These are phyloP conservation scores for Paecilomyces sp. DNA, from an alignment of 2,329 filamentous ascomycete species.

Conservation along the genomic window DNA sequence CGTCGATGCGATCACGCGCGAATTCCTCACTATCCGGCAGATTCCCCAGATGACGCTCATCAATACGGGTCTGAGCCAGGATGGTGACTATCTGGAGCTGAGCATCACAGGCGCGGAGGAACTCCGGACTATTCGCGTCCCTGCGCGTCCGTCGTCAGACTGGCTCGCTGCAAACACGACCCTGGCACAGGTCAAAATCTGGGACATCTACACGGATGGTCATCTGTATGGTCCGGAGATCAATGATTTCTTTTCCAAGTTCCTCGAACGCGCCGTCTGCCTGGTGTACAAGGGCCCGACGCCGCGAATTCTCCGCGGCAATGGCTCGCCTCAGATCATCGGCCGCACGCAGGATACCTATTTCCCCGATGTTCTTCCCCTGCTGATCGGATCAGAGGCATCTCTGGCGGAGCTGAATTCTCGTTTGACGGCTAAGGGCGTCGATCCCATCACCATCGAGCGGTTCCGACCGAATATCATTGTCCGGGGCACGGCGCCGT, in stretches of 20 bases:
- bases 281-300: slow-evolving; percentile 58
- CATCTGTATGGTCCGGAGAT: slow-evolving; percentile 47
- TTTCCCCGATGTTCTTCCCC: slow-evolving; percentile 55
- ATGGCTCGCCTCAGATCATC: slow-evolving; percentile 47
- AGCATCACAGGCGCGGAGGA: slow-evolving; percentile 40
- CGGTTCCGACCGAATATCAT: slow-evolving; percentile 60
- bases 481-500: slow-evolving; percentile 48
- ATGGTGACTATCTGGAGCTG: slow-evolving; percentile 38
- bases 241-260: slow-evolving; percentile 48
- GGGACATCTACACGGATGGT: slow-evolving; percentile 52
- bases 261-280: slow-evolving; percentile 49
- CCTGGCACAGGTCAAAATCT: slow-evolving; percentile 47
- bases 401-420: slow-evolving; percentile 53
- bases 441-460: slow-evolving; percentile 50
- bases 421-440: slow-evolving; percentile 37
- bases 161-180: slow-evolving; percentile 51
- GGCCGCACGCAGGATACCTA: slow-evolving; percentile 49
- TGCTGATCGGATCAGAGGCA: slow-evolving; percentile 49
- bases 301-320: slow-evolving; percentile 48
- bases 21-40: slow-evolving; percentile 58
- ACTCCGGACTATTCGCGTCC: slow-evolving; percentile 42
- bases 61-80: slow-evolving; percentile 43
- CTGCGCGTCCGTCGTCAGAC: slow-evolving; percentile 45
- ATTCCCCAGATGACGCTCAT: slow-evolving; percentile 58
- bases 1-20: slow-evolving; percentile 44